Evolutionary conservation across 202 grass and related monocot genomes (phyloP).

Genomic region (Hordeum pubiflorum): DNA sequence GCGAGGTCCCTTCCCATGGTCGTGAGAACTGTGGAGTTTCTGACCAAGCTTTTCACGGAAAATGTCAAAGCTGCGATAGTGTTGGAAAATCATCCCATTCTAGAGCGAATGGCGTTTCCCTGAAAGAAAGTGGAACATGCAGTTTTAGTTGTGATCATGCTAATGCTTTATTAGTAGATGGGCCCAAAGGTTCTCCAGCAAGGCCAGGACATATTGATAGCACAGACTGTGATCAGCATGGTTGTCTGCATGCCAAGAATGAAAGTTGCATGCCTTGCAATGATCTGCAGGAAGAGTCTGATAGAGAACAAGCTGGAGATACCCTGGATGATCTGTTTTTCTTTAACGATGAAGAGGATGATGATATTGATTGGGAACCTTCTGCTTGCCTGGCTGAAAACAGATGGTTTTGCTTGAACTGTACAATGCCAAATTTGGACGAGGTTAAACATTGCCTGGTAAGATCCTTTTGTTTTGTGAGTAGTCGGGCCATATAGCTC

Average conservation of each 20-base stretch:
- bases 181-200: neutral
- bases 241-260: conserved; percentile 21
- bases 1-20: neutral
- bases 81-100: conserved; percentile 22
- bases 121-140: conserved; percentile 26
- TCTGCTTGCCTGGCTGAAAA: conserved; percentile 33
- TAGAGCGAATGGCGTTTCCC: conserved; percentile 24
- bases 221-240: conserved; percentile 24
- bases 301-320: conserved; percentile 34
- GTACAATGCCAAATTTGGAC: conserved; percentile 60
- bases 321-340: conserved; percentile 67
- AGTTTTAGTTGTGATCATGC: conserved; percentile 7
- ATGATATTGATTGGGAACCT: conserved; percentile 86
- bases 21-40: conserved; percentile 24
- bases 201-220: conserved; percentile 23
- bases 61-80: conserved; percentile 11
- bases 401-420: conserved; percentile 82
- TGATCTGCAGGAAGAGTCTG: conserved; percentile 33
- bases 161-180: conserved; percentile 18
- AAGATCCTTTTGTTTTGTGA: conserved; percentile 15
- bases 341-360: conserved; percentile 70
- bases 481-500: neutral
- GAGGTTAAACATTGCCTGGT: conserved; percentile 48
- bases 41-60: conserved; percentile 35
- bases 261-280: conserved; percentile 25